Evolutionary conservation across 2,329 filamentous ascomycete genomes (phyloP).

Genomic region (Colletotrichum endophyticum): DNA sequence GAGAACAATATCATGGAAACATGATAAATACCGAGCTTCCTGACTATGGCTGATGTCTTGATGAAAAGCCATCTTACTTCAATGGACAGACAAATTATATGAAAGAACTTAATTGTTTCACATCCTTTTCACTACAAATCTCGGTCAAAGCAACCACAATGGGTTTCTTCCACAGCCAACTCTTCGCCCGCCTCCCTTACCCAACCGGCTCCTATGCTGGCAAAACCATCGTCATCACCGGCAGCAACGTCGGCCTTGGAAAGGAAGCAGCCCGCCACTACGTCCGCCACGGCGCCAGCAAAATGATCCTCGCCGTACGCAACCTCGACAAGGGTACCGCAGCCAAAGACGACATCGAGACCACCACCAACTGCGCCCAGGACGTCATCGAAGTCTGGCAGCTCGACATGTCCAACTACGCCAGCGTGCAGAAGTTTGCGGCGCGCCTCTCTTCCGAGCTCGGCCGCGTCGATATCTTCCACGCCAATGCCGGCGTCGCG

Average conservation of each 20-base stretch:
- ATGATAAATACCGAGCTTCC: not conserved
- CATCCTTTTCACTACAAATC: not conserved
- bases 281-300: constrained; percentile 15
- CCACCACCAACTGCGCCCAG: constrained; percentile 23
- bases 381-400: constrained; percentile 52
- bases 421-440: constrained; percentile 50
- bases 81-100: not conserved
- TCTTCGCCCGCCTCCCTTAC: constrained; percentile 19
- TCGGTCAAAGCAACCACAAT: not conserved
- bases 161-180: constrained; percentile 14
- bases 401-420: constrained; percentile 52
- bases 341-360: constrained; percentile 41
- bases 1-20: not conserved
- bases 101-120: not conserved
- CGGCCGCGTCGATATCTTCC: constrained; percentile 45
- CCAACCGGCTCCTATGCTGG: constrained; percentile 27
- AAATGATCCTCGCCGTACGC: constrained; percentile 23
- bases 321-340: constrained; percentile 20
- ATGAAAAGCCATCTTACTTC: not conserved
- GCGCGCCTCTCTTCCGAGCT: constrained; percentile 36
- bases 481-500: constrained; percentile 47
- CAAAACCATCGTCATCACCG: constrained; percentile 38
- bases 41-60: fast-evolving
- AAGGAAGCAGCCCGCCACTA: constrained; percentile 37
- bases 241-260: constrained; percentile 37